A percentile compares a stretch with the other conserved stretches of the same genome.
Evolutionary conservation across 2,329 filamentous ascomycete genomes (phyloP).

Genomic region (Fusarium sp.): DNA sequence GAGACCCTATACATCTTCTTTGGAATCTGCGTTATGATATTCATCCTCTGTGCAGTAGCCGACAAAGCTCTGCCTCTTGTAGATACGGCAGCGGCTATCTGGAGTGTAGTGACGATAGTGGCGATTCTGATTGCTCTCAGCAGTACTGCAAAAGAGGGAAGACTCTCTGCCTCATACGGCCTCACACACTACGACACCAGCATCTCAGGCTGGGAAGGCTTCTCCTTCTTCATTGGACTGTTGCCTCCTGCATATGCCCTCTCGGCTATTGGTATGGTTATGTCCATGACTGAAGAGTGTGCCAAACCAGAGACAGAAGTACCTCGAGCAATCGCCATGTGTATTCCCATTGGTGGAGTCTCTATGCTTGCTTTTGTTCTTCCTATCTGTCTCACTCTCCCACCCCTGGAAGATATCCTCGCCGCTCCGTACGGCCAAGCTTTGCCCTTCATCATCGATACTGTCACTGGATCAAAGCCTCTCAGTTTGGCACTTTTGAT

Average conservation of each 20-base stretch:
- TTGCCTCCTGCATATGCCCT: not conserved
- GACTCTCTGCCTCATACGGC: not conserved
- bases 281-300: conserved; percentile 12
- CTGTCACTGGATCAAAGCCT: not conserved
- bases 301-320: conserved; percentile 5
- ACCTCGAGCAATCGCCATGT: not conserved
- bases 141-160: not conserved
- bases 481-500: not conserved
- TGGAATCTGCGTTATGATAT: conserved; percentile 1
- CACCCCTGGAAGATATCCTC: not conserved
- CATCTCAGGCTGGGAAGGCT: conserved; percentile 1
- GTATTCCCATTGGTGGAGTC: not conserved
- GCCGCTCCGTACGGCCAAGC: conserved; percentile 5
- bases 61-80: conserved; percentile 4
- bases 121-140: not conserved
- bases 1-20: conserved; percentile 8
- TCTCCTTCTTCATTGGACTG: conserved; percentile 2
- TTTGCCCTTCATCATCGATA: not conserved
- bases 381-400: not conserved
- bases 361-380: conserved; percentile 3
- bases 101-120: conserved; percentile 1
- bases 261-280: not conserved
- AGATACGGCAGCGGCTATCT: conserved; percentile 8
- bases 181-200: not conserved
- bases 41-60: not conserved